Percentiles rank a stretch among this genome's conserved stretches.
These are phyloP conservation scores for Cadophora malorum DNA, from an alignment of 2,329 filamentous ascomycete species.

Conservation along the genomic window DNA sequence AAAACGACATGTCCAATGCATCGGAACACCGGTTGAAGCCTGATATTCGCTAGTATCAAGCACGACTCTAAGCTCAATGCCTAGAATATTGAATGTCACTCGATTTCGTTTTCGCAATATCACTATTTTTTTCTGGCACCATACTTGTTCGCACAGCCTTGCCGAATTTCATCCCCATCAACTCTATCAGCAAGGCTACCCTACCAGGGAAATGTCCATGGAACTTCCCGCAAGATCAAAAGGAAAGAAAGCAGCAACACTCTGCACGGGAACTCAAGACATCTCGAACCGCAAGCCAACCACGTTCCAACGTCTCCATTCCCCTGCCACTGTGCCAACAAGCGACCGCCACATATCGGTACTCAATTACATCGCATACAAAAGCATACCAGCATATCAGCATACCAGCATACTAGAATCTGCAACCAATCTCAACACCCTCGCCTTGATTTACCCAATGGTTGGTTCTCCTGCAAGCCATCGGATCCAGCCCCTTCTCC, in stretches of 20 bases:
- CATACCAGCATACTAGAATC: conserved; percentile 10
- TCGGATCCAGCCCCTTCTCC: conserved; percentile 23
- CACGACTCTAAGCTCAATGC: not conserved
- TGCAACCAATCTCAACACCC: not conserved
- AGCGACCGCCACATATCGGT: conserved; percentile 1
- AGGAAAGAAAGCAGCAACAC: not conserved
- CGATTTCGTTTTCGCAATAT: not conserved
- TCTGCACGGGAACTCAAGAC: conserved; percentile 2
- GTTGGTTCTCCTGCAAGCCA: conserved; percentile 17
- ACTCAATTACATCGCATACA: conserved; percentile 21
- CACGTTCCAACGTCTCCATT: conserved; percentile 5
- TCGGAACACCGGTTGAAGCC: not conserved
- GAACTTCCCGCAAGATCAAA: not conserved
- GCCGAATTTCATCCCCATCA: not conserved
- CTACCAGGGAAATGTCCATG: not conserved
- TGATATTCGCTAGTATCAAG: not conserved
- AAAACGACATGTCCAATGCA: not conserved
- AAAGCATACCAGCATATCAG: conserved; percentile 3
- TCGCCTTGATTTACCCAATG: conserved; percentile 18
- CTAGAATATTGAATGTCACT: not conserved
- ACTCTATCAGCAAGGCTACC: not conserved
- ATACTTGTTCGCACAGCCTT: not conserved
- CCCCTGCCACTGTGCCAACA: not conserved
- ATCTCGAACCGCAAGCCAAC: conserved; percentile 8
- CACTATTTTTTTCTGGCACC: not conserved